Evolutionary conservation across 768 basidiomycete genomes (phyloP).

Genomic region (Suillus lakei): DNA sequence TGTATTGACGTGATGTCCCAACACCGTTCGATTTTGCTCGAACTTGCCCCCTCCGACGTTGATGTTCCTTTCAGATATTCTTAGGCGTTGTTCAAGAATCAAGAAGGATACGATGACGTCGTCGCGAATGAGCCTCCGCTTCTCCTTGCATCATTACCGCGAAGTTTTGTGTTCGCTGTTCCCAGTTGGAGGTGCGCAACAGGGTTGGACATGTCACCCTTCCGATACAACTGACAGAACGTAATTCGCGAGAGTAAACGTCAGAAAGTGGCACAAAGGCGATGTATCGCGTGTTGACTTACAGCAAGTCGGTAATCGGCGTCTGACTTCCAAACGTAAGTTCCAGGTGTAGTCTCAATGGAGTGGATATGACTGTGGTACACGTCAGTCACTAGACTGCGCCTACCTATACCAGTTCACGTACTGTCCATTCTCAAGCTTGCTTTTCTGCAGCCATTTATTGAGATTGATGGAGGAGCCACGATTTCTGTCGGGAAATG

Average conservation of each 20-base stretch:
- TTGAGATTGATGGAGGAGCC: slow-evolving; percentile 13
- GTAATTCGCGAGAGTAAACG: background rate
- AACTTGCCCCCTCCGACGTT: slow-evolving; percentile 16
- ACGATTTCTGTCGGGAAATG: slow-evolving; percentile 10
- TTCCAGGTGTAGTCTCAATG: slow-evolving; percentile 13
- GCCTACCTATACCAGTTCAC: slow-evolving; percentile 1
- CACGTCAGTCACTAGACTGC: background rate
- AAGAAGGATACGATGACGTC: slow-evolving; percentile 19
- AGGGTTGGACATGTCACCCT: slow-evolving; percentile 5
- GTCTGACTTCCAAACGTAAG: slow-evolving; percentile 21
- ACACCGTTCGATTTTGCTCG: slow-evolving; percentile 15
- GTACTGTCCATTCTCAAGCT: slow-evolving; percentile 18
- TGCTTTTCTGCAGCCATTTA: slow-evolving; percentile 19
- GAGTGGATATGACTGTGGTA: slow-evolving; percentile 11
- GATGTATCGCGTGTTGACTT: background rate
- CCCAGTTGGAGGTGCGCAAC: slow-evolving; percentile 17
- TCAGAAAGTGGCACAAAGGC: background rate
- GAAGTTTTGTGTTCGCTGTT: slow-evolving; percentile 11
- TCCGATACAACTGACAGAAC: slow-evolving; percentile 16
- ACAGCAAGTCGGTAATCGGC: slow-evolving; percentile 16
- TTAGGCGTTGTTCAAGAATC: slow-evolving; percentile 22
- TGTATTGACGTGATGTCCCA: slow-evolving; percentile 10
- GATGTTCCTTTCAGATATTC: slow-evolving; percentile 15
- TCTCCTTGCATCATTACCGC: slow-evolving; percentile 15
- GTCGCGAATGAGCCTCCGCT: slow-evolving; percentile 14